Evolutionary conservation across 148 eudicot genomes (phyloP), one percentile per base, ranked within the genome.

Genomic region (Heliamphora exappendiculata): DNA sequence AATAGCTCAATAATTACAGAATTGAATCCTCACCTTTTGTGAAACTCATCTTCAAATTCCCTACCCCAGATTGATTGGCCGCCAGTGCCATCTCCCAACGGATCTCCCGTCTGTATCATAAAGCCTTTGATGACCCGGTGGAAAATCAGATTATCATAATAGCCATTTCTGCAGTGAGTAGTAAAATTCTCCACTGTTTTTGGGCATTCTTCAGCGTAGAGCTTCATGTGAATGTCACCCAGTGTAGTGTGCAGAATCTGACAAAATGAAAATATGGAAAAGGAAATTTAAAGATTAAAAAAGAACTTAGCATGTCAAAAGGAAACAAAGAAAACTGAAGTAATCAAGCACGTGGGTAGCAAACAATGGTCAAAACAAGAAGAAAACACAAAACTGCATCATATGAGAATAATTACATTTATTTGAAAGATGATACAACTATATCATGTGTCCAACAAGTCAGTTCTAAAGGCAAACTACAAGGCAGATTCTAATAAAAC

Each of bases 61-160:
- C 94, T 89, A 67, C 99, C 99, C 99, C 99, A 96, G 45, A 96
- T 96, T 79, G 99, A 96, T 78, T 96, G 99, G n/a, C 99, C 99
- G 79, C 99, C 99, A 73, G 99, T 96, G 71, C 99, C 99, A 86
- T 96, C 99, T 80, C 99, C 99, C 83, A 96, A 84, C 54, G 99
- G 99, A 83, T 96, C 99, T 84, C 99, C 99, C 17, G 99, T 96
- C 86, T 96, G 99, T 75, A 96, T 72, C 99, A 96, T 96, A 83
- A 96, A 96, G 67, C 98, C 97, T 84, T 83, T 93, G 85, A 96
- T 93, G 78, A 96, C 97, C 74, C 99, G 91, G 81, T 96, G 99
- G 81, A 96, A 96, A 55, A 93, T 96, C 70, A 96, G 81, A 82
- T 93, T 96, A 82, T 96, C 99, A 86, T 96, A 96, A 77, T 96